Conservation (phyloP, 2,329 filamentous ascomycete genomes). For the Hirsutella thompsonii region DNA sequence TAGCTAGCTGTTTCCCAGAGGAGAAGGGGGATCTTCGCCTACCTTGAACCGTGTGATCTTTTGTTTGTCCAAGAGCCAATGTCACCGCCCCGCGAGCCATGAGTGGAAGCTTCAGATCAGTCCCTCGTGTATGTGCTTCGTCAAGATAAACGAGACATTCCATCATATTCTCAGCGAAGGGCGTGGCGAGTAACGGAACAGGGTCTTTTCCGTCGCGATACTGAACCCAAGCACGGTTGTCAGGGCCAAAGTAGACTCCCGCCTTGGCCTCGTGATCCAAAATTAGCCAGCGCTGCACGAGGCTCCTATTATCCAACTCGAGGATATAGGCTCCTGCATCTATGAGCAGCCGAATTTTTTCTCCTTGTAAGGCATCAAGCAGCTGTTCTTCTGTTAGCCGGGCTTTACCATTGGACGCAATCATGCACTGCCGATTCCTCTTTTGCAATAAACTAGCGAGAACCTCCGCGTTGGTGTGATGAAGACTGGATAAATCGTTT, state of each 20-base stretch:
- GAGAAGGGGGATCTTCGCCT: slow-evolving; percentile 3
- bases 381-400: slow-evolving; percentile 15
- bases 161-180: slow-evolving; percentile 38
- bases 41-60: slow-evolving; percentile 50
- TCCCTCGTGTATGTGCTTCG: slow-evolving; percentile 40
- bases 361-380: slow-evolving; percentile 28
- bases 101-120: slow-evolving; percentile 41
- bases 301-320: slow-evolving; percentile 40
- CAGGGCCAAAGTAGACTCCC: slow-evolving; percentile 38
- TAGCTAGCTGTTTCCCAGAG: too few relatives aligned
- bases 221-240: slow-evolving; percentile 12
- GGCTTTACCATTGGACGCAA: slow-evolving; percentile 10
- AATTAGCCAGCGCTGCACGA: slow-evolving; percentile 38
- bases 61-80: slow-evolving; percentile 41
- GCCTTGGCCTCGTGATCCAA: slow-evolving; percentile 29
- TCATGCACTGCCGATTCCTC: slow-evolving; percentile 34
- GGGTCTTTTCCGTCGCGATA: slow-evolving; percentile 23
- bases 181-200: slow-evolving; percentile 36
- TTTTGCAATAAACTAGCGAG: slow-evolving; percentile 19
- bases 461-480: slow-evolving; percentile 52
- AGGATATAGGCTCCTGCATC: slow-evolving; percentile 53
- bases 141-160: slow-evolving; percentile 41
- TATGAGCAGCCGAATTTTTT: slow-evolving; percentile 40
- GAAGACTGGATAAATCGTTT: slow-evolving; percentile 40
- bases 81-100: slow-evolving; percentile 38